Percentiles rank a stretch among this genome's conserved stretches.
Evolutionary conservation across 352 stramenopile genomes (phyloP).

Genomic region (Globisporangium rhizosaccharum): DNA sequence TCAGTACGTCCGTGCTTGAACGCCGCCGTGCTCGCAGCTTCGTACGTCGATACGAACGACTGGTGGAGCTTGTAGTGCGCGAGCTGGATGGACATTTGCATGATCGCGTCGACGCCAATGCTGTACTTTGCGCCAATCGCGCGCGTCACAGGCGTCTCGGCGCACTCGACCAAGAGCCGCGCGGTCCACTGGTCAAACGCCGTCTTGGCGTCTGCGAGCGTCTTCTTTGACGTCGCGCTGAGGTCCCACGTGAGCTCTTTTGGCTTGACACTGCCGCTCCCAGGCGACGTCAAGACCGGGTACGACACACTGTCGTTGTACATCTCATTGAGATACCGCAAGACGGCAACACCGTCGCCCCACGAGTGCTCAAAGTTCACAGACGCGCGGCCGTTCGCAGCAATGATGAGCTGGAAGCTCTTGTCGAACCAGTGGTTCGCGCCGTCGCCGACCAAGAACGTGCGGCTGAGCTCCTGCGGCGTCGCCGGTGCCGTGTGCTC

Average conservation of each 20-base stretch:
- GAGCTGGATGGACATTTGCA: slow-evolving; percentile 90
- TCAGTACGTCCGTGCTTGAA: slow-evolving; percentile 91
- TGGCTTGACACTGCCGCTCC: slow-evolving; percentile 13
- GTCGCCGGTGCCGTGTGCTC: slow-evolving; percentile 62
- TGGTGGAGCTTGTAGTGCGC: slow-evolving; percentile 82
- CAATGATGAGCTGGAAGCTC: slow-evolving; percentile 88
- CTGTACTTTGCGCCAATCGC: slow-evolving; percentile 55
- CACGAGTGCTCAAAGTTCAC: slow-evolving; percentile 91
- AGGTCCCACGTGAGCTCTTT: slow-evolving; percentile 63
- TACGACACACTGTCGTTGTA: slow-evolving; percentile 77
- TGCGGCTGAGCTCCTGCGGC: slow-evolving; percentile 55
- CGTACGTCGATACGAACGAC: slow-evolving; percentile 84
- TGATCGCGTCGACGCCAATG: slow-evolving; percentile 86
- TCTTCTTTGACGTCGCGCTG: slow-evolving; percentile 41
- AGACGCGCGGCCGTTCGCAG: slow-evolving; percentile 68
- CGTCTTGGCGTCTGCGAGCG: slow-evolving; percentile 62
- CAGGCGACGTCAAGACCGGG: slow-evolving; percentile 42
- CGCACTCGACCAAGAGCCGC: slow-evolving; percentile 61
- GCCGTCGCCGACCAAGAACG: slow-evolving; percentile 79
- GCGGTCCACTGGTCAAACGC: slow-evolving; percentile 65
- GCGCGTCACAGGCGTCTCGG: slow-evolving; percentile 67
- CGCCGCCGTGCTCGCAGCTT: slow-evolving; percentile 84
- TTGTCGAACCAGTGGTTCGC: slow-evolving; percentile 92
- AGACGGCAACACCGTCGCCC: slow-evolving; percentile 84
- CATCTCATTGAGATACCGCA: slow-evolving; percentile 88